These are phyloP conservation scores for Chrysosporium queenslandicum DNA, from an alignment of 2,329 filamentous ascomycete genomes.

Conservation along the genomic window DNA sequence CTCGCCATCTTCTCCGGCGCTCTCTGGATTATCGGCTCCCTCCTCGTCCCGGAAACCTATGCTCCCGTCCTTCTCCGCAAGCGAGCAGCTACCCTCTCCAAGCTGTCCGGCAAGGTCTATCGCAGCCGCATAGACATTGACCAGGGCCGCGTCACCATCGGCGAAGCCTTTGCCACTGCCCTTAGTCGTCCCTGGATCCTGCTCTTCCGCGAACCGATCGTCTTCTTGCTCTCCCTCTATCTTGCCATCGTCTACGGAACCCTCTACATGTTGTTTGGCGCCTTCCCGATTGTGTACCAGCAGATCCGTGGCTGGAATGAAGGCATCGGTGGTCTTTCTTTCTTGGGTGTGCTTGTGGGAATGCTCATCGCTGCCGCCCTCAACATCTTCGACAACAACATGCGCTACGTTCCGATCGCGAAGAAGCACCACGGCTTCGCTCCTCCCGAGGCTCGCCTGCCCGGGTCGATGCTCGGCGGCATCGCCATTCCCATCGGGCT, in stretches of 20 bases:
- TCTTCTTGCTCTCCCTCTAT: constrained; percentile 55
- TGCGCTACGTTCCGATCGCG: constrained; percentile 42
- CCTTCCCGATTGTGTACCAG: constrained; percentile 59
- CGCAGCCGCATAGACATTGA: constrained; percentile 44
- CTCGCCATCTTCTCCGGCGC: constrained; percentile 52
- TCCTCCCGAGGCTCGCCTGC: constrained; percentile 57
- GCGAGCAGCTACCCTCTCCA: constrained; percentile 44
- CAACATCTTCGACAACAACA: constrained; percentile 46
- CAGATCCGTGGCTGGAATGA: constrained; percentile 48
- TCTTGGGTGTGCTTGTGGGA: constrained; percentile 59
- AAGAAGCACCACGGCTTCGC: constrained; percentile 45
- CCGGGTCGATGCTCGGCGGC: constrained; percentile 52
- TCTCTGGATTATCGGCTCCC: constrained; percentile 45
- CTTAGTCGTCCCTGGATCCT: constrained; percentile 59
- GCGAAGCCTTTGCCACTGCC: constrained; percentile 45
- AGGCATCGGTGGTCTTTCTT: constrained; percentile 54
- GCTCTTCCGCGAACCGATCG: constrained; percentile 60
- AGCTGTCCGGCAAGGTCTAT: constrained; percentile 48
- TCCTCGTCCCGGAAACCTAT: constrained; percentile 52
- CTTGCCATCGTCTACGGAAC: constrained; percentile 46
- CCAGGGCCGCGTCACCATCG: constrained; percentile 37
- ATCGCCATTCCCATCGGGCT: constrained; percentile 53
- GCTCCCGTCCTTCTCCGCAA: constrained; percentile 47
- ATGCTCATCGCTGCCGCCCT: constrained; percentile 52
- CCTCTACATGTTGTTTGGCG: constrained; percentile 50